Conservation (phyloP, 306 rosid species). For the Pyrus betulifolia region DNA sequence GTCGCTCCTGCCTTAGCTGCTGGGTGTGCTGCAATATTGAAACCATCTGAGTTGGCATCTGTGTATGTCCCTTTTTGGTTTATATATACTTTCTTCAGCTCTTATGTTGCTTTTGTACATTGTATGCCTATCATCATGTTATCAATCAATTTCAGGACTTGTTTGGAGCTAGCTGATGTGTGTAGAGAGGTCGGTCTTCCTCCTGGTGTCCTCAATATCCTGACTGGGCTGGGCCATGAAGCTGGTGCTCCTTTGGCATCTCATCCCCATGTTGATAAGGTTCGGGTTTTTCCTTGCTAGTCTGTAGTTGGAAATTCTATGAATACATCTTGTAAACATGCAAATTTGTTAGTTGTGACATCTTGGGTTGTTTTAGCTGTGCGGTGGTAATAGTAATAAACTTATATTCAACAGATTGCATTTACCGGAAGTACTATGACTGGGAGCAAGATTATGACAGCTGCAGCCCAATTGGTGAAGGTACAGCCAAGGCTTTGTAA, state of each 20-base stretch:
- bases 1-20: slow-evolving; percentile 99
- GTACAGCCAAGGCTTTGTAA: slow-evolving; percentile 28
- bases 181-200: slow-evolving; percentile 86
- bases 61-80: slow-evolving; percentile 46
- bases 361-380: slow-evolving; percentile 5
- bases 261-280: slow-evolving; percentile 95
- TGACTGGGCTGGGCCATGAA: slow-evolving; percentile 87
- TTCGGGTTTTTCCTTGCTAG: slow-evolving; percentile 7
- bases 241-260: slow-evolving; percentile 96
- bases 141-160: slow-evolving; percentile 48
- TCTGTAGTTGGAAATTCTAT: slow-evolving; percentile 8
- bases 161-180: slow-evolving; percentile 76
- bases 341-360: neutral
- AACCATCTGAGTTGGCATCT: slow-evolving; percentile 94
- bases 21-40: slow-evolving; percentile 93
- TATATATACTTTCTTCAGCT: slow-evolving; percentile 8
- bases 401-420: slow-evolving; percentile 59
- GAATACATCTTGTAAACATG: neutral
- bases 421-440: slow-evolving; percentile 91
- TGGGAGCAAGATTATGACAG: slow-evolving; percentile 83
- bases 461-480: slow-evolving; percentile 86
- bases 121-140: slow-evolving; percentile 5
- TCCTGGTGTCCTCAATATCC: slow-evolving; percentile 66
- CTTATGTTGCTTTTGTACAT: slow-evolving; percentile 2
- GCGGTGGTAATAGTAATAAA: slow-evolving; percentile 1